Conservation (phyloP, 805 yeast genomes). For the Hanseniaspora lindneri region DNA sequence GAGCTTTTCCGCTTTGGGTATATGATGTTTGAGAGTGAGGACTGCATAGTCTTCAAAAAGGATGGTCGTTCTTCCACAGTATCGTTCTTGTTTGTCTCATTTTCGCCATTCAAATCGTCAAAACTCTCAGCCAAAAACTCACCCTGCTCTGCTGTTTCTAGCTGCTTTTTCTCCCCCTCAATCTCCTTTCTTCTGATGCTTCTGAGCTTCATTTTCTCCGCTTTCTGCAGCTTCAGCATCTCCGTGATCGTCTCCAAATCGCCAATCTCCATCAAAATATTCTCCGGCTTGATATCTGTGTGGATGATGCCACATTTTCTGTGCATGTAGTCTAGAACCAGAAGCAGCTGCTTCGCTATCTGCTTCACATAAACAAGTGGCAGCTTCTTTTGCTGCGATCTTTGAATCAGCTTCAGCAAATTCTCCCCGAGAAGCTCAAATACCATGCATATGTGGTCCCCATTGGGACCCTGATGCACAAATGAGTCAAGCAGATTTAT, state of each 20-base stretch:
- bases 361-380: constrained; percentile 68
- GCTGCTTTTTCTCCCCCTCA: constrained; percentile 19
- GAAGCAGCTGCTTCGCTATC: constrained; percentile 63
- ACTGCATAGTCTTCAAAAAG: constrained; percentile 8
- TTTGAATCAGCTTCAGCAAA: constrained; percentile 66
- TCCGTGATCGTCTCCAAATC: constrained; percentile 69
- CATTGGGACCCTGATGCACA: constrained; percentile 79
- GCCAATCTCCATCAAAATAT: constrained; percentile 67
- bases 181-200: constrained; percentile 24
- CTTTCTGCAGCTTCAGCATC: constrained; percentile 51
- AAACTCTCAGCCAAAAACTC: neutral
- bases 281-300: constrained; percentile 68
- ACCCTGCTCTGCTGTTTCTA: constrained; percentile 13
- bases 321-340: constrained; percentile 55
- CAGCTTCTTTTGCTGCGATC: constrained; percentile 68
- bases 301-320: constrained; percentile 54
- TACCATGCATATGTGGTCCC: constrained; percentile 90
- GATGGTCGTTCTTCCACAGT: neutral
- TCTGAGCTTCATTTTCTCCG: constrained; percentile 36
- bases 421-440: constrained; percentile 96
- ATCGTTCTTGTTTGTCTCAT: neutral
- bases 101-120: neutral
- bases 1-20: constrained; percentile 5
- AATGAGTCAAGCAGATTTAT: constrained; percentile 75
- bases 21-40: constrained; percentile 1